These are phyloP conservation scores for Cylindrotheca fusiformis DNA, from an alignment of 108 stramenopile genomes.

Conservation along the genomic window DNA sequence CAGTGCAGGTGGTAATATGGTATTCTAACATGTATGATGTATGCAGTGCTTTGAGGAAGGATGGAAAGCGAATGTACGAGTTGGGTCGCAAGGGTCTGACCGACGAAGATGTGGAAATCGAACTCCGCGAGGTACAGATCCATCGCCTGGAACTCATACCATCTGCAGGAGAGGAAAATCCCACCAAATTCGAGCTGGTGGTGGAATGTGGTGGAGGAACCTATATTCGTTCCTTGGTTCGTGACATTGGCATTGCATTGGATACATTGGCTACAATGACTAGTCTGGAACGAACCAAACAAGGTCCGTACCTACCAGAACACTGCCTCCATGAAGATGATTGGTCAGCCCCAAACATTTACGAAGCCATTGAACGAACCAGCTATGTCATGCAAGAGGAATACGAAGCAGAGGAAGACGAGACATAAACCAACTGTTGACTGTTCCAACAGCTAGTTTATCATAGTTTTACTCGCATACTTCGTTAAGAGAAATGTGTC, in stretches of 20 bases:
- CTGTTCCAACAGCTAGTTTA: too few relatives aligned
- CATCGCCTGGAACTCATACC: conserved; percentile 35
- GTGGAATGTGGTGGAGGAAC: conserved; percentile 87
- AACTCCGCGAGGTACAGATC: conserved; percentile 47
- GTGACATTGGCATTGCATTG: conserved; percentile 78
- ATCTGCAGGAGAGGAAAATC: conserved; percentile 26
- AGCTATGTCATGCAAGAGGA: background rate
- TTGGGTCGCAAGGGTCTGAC: conserved; percentile 60
- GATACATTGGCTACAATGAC: conserved; percentile 86
- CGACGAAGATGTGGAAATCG: conserved; percentile 55
- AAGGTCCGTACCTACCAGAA: conserved; percentile 73
- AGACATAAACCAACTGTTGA: too few relatives aligned
- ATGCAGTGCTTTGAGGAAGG: conserved; percentile 44
- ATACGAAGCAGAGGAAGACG: background rate
- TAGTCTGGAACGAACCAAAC: conserved; percentile 76
- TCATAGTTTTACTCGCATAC: too few relatives aligned
- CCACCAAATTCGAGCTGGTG: conserved; percentile 58
- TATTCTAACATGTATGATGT: background rate
- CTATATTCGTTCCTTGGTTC: conserved; percentile 84
- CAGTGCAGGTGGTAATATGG: background rate
- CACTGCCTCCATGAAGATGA: conserved; percentile 55
- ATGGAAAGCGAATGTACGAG: conserved; percentile 84
- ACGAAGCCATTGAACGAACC: conserved; percentile 18
- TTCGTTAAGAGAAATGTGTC: too few relatives aligned
- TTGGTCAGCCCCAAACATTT: conserved; percentile 58